phyloP scores from a whole-genome alignment of 148 eudicot species.

The Vaccinium corymbosum region DNA sequence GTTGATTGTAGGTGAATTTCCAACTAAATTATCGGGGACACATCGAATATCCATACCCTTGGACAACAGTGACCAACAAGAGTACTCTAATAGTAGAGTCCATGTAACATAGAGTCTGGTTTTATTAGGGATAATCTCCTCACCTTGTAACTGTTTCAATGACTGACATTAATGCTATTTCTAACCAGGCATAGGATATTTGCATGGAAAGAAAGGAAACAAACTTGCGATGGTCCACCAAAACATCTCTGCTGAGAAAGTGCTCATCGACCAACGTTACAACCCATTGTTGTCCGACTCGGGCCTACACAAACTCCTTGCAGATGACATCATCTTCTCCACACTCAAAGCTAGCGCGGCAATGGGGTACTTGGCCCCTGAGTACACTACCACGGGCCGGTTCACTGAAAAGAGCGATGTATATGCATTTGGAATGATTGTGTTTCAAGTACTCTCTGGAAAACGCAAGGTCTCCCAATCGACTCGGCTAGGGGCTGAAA shows the following conservation, averaged over 20 bases:
- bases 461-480: constrained; percentile 39
- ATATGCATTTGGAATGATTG: constrained; percentile 75
- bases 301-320: constrained; percentile 76
- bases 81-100: background rate
- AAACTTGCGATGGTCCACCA: constrained; percentile 80
- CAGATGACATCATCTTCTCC: constrained; percentile 77
- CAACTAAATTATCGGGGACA: too few species aligned
- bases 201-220: constrained; percentile 55
- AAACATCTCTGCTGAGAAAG: constrained; percentile 86
- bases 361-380: constrained; percentile 97
- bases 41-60: too few species aligned
- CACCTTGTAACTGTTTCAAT: background rate
- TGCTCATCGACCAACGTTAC: constrained; percentile 63
- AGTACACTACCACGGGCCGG: constrained; percentile 81
- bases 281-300: constrained; percentile 70
- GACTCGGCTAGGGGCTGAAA: constrained; percentile 50
- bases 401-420: constrained; percentile 91
- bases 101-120: background rate
- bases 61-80: too few species aligned
- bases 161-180: background rate
- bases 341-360: constrained; percentile 89
- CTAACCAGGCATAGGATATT: constrained; percentile 61
- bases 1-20: too few species aligned
- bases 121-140: background rate
- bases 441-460: constrained; percentile 79